phyloP scores from a whole-genome alignment of 768 basidiomycete genomes.

The Lactarius evosmus region DNA sequence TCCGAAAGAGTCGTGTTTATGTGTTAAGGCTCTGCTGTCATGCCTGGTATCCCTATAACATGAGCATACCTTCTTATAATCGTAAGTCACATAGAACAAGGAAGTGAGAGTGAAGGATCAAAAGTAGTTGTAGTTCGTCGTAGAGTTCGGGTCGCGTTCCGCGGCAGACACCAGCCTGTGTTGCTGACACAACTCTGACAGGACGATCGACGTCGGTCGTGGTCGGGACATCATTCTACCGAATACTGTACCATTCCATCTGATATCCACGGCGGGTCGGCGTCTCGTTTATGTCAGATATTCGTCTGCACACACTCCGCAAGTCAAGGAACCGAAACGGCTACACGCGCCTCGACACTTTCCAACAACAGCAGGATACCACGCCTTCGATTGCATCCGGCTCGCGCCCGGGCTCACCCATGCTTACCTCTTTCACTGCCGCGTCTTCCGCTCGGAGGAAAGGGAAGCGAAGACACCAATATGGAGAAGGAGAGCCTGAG shows the following conservation, averaged over 20 bases:
- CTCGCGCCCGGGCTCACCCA: conserved; percentile 16
- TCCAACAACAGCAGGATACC: conserved; percentile 8
- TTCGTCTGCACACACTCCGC: conserved; percentile 23
- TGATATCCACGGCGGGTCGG: conserved; percentile 14
- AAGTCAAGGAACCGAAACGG: conserved; percentile 14
- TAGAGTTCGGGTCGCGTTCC: not conserved
- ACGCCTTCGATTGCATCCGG: not conserved
- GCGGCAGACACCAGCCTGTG: too few relatives aligned
- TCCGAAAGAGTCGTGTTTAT: not conserved
- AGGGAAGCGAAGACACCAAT: conserved; percentile 21
- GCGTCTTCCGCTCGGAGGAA: conserved; percentile 20
- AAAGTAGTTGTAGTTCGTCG: not conserved
- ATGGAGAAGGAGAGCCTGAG: conserved; percentile 21
- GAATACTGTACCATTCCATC: not conserved
- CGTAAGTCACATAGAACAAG: too few relatives aligned
- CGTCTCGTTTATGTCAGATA: conserved; percentile 26
- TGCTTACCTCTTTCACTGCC: conserved; percentile 13
- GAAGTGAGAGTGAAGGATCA: not conserved
- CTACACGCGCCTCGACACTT: conserved; percentile 13
- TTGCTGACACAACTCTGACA: not conserved
- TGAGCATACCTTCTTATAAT: not conserved
- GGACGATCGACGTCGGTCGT: not conserved
- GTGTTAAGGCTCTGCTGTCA: not conserved
- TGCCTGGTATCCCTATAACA: not conserved
- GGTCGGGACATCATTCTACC: not conserved